Base-by-base conservation (phyloP, 2,329 filamentous ascomycete genomes). In the Phialocephala sp. region DNA sequence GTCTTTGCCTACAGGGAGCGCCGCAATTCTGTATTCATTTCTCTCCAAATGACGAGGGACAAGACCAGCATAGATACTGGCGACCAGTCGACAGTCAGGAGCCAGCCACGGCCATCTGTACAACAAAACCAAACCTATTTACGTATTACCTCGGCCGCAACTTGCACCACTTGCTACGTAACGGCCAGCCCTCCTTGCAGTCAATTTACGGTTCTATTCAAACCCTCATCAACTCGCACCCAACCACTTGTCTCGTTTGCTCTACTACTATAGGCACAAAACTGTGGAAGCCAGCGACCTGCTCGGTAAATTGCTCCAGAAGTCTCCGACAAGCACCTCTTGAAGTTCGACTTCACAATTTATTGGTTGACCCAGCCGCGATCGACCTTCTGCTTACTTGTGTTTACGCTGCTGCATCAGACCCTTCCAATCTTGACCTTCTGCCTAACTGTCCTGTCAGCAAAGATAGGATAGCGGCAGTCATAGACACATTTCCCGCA, bases 261-360 rank as follows among this genome's bases (percentile, higher is more conserved):
- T 11, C 52, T 5, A 35, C 5, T 27, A 12, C 35, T 41, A 32
- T 57, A 2, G 32, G 24, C 22, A 45, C 32, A 27, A 62, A 43
- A 45, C 24, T 56, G 12, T 62, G 60, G 60, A 62, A 62, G 37
- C 60, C 60, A 43, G 50, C 45, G 4, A 14, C 60, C 22, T 62
- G 60, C 39, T 56, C 60, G 6, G 24, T 32, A 8, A 45, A 27
- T 4, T 62, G 60, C 32, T 56, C 60, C 18, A 18, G 37, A 8
- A 45, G 14, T 8, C 24, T 62, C 9, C 35, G 37, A 36, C 20
- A 22, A 35, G 47, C 60, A 15, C 60, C 60, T n/a, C 60, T 62
- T 12, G 60, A 62, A 41, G 50, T 62, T 18, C 11, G 50, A 18
- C 60, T 62, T 27, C 60, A 62, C n/a, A 62, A 62, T 20, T 47